Conservation (phyloP, 225 moss, liverwort and hornwort genomes). For the Pseudoscleropodium purum region DNA sequence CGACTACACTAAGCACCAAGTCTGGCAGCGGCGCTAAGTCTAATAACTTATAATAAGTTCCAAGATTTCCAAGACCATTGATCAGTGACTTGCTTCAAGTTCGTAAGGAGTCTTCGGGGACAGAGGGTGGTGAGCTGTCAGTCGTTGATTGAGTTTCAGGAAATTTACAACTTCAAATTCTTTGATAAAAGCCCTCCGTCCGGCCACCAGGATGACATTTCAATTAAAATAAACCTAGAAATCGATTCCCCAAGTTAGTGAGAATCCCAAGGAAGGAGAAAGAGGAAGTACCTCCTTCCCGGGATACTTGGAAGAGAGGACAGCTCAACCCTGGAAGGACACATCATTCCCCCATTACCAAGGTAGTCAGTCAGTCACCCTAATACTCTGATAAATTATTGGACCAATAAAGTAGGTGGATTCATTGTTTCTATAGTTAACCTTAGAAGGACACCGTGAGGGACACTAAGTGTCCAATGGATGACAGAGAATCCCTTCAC, state of each 20-base stretch:
- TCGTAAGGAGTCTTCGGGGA: too few species aligned
- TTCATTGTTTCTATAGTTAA: background rate
- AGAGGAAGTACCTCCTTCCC: background rate
- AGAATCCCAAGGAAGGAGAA: background rate
- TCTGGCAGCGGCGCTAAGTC: too few species aligned
- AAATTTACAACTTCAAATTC: background rate
- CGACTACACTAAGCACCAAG: too few species aligned
- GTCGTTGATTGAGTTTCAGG: background rate
- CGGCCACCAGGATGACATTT: background rate
- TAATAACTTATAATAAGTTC: background rate
- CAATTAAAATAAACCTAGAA: background rate
- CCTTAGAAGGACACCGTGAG: accelerated
- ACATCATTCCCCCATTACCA: too few species aligned
- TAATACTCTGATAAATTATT: background rate
- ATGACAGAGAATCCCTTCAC: background rate
- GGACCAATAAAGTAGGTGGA: background rate
- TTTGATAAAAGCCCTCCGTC: too few species aligned
- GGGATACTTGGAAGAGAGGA: background rate
- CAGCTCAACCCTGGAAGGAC: background rate
- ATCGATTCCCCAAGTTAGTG: background rate
- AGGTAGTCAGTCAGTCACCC: background rate
- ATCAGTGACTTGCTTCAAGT: background rate
- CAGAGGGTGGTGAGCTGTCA: background rate
- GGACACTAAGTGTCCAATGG: background rate
- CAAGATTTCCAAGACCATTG: background rate